phyloP scores from a whole-genome alignment of 371 early-diverging fungal genomes.

The Saksenaea vasiformis region DNA sequence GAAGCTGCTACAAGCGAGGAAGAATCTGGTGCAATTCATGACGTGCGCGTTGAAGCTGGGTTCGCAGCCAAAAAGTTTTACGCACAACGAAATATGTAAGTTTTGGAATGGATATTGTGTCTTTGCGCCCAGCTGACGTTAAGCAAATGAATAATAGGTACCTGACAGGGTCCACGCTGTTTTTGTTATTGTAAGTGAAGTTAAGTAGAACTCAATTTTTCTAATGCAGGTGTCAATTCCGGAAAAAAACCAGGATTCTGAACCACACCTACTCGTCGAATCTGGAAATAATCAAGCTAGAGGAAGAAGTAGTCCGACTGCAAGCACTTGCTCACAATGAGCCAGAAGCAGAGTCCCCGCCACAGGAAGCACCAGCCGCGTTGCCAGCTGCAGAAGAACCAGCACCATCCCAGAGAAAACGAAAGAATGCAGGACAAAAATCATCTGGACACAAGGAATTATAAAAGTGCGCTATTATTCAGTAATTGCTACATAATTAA shows the following conservation, averaged over 20 bases:
- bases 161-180: neutral
- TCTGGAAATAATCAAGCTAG: neutral
- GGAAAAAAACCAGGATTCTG: neutral
- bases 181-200: neutral
- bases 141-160: neutral
- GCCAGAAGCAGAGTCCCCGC: neutral
- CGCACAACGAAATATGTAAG: slow-evolving; percentile 83
- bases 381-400: neutral
- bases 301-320: neutral
- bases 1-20: slow-evolving; percentile 30
- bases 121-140: neutral
- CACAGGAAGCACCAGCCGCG: neutral
- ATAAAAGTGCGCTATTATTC: neutral
- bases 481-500: neutral
- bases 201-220: neutral
- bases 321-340: neutral
- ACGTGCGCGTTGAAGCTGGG: slow-evolving; percentile 55
- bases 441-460: neutral
- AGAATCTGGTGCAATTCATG: slow-evolving; percentile 24
- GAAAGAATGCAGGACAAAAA: neutral
- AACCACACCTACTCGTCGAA: neutral
- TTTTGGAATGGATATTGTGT: neutral
- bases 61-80: slow-evolving; percentile 77
- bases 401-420: neutral
- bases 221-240: neutral